Evolutionary conservation across 371 early-diverging fungal genomes (phyloP).

Genomic region (Rozella allomycis): DNA sequence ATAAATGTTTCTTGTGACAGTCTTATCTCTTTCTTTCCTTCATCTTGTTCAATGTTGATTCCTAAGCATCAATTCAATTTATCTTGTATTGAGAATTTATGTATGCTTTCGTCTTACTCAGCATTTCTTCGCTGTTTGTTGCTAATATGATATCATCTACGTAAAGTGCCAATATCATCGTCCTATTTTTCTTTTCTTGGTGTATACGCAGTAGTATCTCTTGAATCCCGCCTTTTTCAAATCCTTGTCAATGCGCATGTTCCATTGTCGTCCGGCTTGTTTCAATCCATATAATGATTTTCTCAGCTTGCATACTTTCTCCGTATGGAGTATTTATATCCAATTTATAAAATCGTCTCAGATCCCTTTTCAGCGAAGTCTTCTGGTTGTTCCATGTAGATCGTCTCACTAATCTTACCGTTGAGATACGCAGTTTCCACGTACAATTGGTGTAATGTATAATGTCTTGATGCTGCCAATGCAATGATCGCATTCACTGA

Average conservation of each 20-base stretch:
- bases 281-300: background rate
- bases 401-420: background rate
- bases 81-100: background rate
- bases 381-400: background rate
- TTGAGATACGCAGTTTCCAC: background rate
- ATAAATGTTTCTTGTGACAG: background rate
- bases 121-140: too few species aligned
- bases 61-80: background rate
- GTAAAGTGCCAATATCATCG: background rate
- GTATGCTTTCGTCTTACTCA: background rate
- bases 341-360: background rate
- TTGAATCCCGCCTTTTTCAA: background rate
- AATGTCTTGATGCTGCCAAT: background rate
- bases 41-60: background rate
- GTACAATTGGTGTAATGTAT: background rate
- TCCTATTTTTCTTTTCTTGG: background rate
- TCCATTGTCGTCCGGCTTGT: background rate
- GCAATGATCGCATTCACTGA: background rate
- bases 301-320: background rate
- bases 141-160: background rate
- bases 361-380: too few species aligned
- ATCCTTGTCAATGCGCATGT: background rate
- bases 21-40: background rate
- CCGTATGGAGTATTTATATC: background rate
- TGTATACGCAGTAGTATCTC: background rate